Conservation (phyloP, 1,284 basidiomycete genomes). For the Microbotryum saponariae region DNA sequence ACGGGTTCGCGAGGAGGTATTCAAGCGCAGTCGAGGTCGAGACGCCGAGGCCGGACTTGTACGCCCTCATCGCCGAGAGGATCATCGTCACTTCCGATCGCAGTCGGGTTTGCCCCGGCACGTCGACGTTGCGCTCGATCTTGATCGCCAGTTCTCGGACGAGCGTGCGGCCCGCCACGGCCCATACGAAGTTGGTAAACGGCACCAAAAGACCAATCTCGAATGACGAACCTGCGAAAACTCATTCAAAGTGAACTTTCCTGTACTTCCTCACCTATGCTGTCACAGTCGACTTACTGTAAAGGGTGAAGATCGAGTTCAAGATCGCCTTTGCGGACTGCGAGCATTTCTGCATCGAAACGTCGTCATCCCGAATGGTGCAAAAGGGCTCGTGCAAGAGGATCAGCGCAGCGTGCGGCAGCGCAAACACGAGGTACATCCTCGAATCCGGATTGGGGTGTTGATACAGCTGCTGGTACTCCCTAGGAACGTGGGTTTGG, state of each 20-base stretch:
- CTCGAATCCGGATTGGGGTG: slow-evolving; percentile 8
- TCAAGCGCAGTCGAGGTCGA: no score
- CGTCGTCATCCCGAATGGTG: slow-evolving; percentile 14
- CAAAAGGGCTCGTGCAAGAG: slow-evolving; percentile 31
- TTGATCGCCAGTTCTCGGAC: slow-evolving; percentile 3
- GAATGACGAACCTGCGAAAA: slow-evolving; percentile 11
- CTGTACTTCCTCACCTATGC: neutral
- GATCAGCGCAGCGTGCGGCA: slow-evolving; percentile 21
- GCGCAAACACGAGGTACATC: slow-evolving; percentile 9
- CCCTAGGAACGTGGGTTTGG: slow-evolving; percentile 2
- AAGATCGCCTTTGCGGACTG: slow-evolving; percentile 25
- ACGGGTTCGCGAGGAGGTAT: no score
- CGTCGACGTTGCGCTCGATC: neutral
- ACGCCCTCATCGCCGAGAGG: no score
- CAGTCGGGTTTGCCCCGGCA: no score
- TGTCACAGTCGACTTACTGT: slow-evolving; percentile 5
- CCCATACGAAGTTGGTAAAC: slow-evolving; percentile 20
- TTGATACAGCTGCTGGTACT: slow-evolving; percentile 8
- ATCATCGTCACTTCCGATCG: no score
- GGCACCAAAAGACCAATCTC: slow-evolving; percentile 9
- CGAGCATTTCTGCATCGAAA: slow-evolving; percentile 24
- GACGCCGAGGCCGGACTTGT: no score
- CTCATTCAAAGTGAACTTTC: neutral
- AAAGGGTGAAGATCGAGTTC: slow-evolving; percentile 24
- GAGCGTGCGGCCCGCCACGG: slow-evolving; percentile 11